phyloP scores from a whole-genome alignment of 176 grass and related monocot species.

The Rhipidocladum racemiflorum region DNA sequence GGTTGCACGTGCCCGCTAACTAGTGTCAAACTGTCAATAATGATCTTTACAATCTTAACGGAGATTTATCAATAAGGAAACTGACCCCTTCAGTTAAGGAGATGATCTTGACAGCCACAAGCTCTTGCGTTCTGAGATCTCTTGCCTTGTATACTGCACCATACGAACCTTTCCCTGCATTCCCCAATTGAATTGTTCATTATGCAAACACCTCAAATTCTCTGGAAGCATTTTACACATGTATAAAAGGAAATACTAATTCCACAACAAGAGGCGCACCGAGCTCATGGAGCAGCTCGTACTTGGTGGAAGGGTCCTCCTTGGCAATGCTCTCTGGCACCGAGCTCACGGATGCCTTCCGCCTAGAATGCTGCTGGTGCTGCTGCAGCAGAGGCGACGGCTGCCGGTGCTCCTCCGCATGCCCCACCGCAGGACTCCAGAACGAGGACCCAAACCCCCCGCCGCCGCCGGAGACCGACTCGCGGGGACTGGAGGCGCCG shows the following conservation, averaged over 20 bases:
- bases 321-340: conserved; percentile 70
- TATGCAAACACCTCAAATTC: conserved; percentile 27
- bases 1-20: background rate
- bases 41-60: conserved; percentile 2
- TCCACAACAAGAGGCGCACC: conserved; percentile 54
- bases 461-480: conserved; percentile 28
- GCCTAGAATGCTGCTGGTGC: conserved; percentile 58
- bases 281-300: conserved; percentile 95
- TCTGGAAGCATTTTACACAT: conserved; percentile 10
- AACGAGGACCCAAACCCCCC: conserved; percentile 81
- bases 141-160: conserved; percentile 99
- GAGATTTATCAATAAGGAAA: conserved; percentile 26
- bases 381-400: conserved; percentile 50
- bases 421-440: conserved; percentile 46
- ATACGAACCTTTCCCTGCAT: conserved; percentile 98
- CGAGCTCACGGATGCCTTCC: conserved; percentile 78
- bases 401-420: conserved; percentile 39
- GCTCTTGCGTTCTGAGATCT: conserved; percentile 91
- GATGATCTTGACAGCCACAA: conserved; percentile 98
- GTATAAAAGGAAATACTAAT: conserved; percentile 18
- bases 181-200: conserved; percentile 27
- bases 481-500: conserved; percentile 38
- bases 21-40: background rate
- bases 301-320: conserved; percentile 94
- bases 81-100: conserved; percentile 94